Base-by-base conservation (phyloP, 148 eudicot species). In the Suaeda aralocaspica region DNA sequence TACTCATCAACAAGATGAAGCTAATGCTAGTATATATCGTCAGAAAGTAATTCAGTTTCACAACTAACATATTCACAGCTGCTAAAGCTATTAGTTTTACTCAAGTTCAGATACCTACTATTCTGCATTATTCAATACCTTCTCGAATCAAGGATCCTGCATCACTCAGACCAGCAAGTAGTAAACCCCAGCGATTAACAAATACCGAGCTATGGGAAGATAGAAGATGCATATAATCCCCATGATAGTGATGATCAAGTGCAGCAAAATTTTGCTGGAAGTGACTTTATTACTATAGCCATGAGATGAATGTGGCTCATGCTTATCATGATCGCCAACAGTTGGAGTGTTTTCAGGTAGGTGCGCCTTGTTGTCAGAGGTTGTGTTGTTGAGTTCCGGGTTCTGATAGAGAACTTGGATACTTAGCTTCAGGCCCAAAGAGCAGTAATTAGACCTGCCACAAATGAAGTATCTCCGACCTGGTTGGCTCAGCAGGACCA, bases 391-490 rank as follows among this genome's bases (percentile, higher is more conserved):
- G 34, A 48, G 71, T 15, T 30, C 42, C 2, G 13, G 41, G 41
- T 8, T 36, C 16, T 2, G 72, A 45, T 74, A 44, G 1, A 36
- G 73, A 49, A 68, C 67, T 4, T 41, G 28, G 26, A 61, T 53
- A 28, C 73, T 56, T 18, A 75, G 53, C 63, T 75, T 75, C 33
- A 75, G 62, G 6, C 78, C 73, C 55, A 29, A 14, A 42, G 7
- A 4, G 24, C 78, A 75, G 55, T 75, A 72, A 42, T 16, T 12
- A 33, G 33, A 13, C 31, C 78, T 68, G 30, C 73, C 78, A 30
- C 78, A 75, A 9, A 75, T 51, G n/a, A 75, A 75, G 68, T 75
- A 75, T 46, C 68, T 68, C 31, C 42, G 42, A 21, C 78, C 78
- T n/a, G 73, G 68, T 61, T 68, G 52, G 60, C 42, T 62, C 21